phyloP scores from a whole-genome alignment of 371 early-diverging fungal species.

The Coemansia linderi region DNA sequence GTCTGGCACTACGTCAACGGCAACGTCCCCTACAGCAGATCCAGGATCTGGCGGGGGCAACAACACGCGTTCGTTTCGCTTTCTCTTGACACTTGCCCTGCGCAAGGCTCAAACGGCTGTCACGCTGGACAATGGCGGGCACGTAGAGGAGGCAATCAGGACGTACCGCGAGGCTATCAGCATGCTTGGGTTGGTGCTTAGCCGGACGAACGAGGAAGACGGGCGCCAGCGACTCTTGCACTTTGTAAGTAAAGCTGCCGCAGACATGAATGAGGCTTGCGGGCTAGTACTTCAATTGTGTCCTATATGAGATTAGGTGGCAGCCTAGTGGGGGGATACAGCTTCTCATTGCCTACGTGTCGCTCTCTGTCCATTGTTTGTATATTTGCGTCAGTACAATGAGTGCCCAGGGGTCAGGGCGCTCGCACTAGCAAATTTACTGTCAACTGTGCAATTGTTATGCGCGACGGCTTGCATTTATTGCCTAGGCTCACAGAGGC shows the following conservation, averaged over 20 bases:
- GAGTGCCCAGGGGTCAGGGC: conserved; percentile 7
- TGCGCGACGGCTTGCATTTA: background rate
- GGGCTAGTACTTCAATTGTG: background rate
- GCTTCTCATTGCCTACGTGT: conserved; percentile 2
- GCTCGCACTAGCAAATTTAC: background rate
- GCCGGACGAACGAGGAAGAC: conserved; percentile 55
- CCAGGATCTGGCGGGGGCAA: conserved; percentile 26
- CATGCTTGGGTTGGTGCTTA: conserved; percentile 55
- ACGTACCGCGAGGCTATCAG: conserved; percentile 56
- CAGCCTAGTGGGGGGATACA: background rate
- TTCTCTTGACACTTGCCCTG: conserved; percentile 52
- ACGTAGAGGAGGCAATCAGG: conserved; percentile 54
- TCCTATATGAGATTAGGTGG: background rate
- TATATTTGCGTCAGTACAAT: conserved; percentile 3
- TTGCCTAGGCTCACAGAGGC: background rate
- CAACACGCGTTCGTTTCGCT: conserved; percentile 55
- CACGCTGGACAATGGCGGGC: conserved; percentile 54
- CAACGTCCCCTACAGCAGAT: background rate
- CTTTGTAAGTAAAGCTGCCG: conserved; percentile 50
- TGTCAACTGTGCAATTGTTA: conserved; percentile 4
- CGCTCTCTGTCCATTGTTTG: background rate
- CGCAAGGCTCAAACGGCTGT: conserved; percentile 56
- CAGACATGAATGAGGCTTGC: conserved; percentile 1
- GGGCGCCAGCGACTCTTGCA: conserved; percentile 53
- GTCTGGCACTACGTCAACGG: background rate